Percentiles rank a stretch among this genome's conserved stretches.
These are phyloP conservation scores for Vitis hybrid DNA, from an alignment of 177 flowering plant species.

Conservation along the genomic window DNA sequence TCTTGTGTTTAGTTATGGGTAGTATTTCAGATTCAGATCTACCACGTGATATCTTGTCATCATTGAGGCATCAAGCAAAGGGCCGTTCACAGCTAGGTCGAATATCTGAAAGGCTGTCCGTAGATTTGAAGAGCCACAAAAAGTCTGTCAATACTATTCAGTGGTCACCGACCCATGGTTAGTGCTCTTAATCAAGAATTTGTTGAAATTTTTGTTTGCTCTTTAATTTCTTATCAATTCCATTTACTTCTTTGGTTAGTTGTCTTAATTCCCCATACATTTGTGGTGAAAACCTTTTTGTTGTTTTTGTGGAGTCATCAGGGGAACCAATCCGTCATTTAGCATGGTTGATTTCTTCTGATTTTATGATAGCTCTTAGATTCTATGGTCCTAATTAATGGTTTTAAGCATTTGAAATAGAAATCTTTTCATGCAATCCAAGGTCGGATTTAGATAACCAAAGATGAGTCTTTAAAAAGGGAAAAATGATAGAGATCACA, in stretches of 20 bases:
- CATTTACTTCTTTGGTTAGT: background rate
- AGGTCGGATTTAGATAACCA: no score
- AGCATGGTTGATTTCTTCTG: background rate
- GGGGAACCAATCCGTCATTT: background rate
- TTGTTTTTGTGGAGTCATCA: background rate
- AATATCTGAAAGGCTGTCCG: conserved; percentile 39
- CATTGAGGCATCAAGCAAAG: conserved; percentile 44
- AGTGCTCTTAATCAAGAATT: conserved; percentile 12
- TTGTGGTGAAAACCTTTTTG: background rate
- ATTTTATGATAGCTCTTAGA: background rate
- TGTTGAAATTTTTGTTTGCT: background rate
- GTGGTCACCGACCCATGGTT: conserved; percentile 81
- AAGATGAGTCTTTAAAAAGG: no score
- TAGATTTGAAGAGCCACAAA: conserved; percentile 47
- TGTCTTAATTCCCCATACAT: background rate
- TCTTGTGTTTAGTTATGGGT: conserved; percentile 44
- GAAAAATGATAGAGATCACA: no score
- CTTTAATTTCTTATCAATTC: background rate
- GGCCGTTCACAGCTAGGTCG: conserved; percentile 16
- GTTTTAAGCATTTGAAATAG: background rate
- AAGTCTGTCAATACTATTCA: conserved; percentile 81
- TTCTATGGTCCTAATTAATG: background rate
- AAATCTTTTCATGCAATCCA: background rate
- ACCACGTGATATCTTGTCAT: conserved; percentile 43
- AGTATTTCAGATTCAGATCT: conserved; percentile 59